Percentiles rank a stretch among this genome's conserved stretches.
These are phyloP conservation scores for Sphaerulina vaccinii DNA, from an alignment of 2,329 filamentous ascomycete species.

Conservation along the genomic window DNA sequence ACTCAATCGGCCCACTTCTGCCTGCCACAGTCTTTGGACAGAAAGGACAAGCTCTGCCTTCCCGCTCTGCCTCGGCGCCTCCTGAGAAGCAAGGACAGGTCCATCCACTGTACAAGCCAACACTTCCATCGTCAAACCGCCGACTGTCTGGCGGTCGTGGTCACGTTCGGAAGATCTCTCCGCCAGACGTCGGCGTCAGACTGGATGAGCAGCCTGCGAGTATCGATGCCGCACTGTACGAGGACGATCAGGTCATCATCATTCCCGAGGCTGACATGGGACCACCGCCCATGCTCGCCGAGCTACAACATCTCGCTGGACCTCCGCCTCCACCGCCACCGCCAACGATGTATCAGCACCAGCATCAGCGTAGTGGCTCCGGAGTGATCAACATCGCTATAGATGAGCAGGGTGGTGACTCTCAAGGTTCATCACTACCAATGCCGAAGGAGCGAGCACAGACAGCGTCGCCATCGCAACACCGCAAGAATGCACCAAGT, in stretches of 20 bases:
- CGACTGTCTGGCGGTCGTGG: constrained; percentile 41
- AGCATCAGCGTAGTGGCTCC: constrained; percentile 23
- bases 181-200: constrained; percentile 34
- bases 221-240: constrained; percentile 54
- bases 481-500: constrained; percentile 50
- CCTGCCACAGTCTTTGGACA: constrained; percentile 50
- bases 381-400: constrained; percentile 48
- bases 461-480: constrained; percentile 32
- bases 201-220: constrained; percentile 35
- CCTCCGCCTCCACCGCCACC: constrained; percentile 48
- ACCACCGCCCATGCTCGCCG: constrained; percentile 46
- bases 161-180: constrained; percentile 46
- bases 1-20: constrained; percentile 48
- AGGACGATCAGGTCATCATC: constrained; percentile 44
- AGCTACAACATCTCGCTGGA: constrained; percentile 59
- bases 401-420: constrained; percentile 39
- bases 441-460: constrained; percentile 34
- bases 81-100: constrained; percentile 42
- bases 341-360: constrained; percentile 33
- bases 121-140: constrained; percentile 33
- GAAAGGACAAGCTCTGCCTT: constrained; percentile 34
- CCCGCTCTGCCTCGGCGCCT: constrained; percentile 50
- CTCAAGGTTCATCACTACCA: constrained; percentile 15
- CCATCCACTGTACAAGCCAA: constrained; percentile 38
- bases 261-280: constrained; percentile 39